Conservation (phyloP, 495 filamentous ascomycete genomes). For the Penicillium bialowiezense region DNA sequence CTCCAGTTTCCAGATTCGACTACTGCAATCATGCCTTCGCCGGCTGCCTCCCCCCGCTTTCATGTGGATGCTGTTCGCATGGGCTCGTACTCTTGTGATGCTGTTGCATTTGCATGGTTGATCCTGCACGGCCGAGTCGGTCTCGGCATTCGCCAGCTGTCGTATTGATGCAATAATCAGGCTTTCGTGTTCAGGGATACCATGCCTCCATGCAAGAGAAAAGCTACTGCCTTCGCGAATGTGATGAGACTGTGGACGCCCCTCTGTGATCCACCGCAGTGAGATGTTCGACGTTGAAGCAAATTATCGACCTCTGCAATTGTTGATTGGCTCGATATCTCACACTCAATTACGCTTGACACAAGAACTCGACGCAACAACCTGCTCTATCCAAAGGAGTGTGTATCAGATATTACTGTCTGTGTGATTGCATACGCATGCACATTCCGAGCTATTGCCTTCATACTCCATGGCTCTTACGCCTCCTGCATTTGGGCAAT, state of each 20-base stretch:
- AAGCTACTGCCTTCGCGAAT: constrained; percentile 16
- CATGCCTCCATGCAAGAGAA: constrained; percentile 26
- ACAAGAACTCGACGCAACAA: constrained; percentile 14
- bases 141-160: constrained; percentile 40
- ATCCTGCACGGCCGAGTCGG: constrained; percentile 39
- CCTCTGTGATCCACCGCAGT: constrained; percentile 19
- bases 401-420: constrained; percentile 17
- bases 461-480: constrained; percentile 11
- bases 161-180: constrained; percentile 37
- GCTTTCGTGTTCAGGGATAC: constrained; percentile 24
- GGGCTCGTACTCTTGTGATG: constrained; percentile 23
- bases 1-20: constrained; percentile 27
- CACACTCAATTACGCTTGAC: constrained; percentile 18
- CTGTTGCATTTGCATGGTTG: constrained; percentile 32
- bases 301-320: constrained; percentile 11
- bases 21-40: constrained; percentile 35
- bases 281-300: constrained; percentile 10
- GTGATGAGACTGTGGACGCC: constrained; percentile 19
- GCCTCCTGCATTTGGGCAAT: constrained; percentile 15
- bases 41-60: constrained; percentile 36
- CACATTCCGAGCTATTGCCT: constrained; percentile 11
- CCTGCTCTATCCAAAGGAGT: constrained; percentile 9
- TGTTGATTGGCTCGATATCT: constrained; percentile 20
- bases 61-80: constrained; percentile 32
- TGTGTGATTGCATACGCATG: constrained; percentile 26